Evolutionary conservation across 257 asterid genomes (phyloP).

Genomic region (Scutellaria galericulata): DNA sequence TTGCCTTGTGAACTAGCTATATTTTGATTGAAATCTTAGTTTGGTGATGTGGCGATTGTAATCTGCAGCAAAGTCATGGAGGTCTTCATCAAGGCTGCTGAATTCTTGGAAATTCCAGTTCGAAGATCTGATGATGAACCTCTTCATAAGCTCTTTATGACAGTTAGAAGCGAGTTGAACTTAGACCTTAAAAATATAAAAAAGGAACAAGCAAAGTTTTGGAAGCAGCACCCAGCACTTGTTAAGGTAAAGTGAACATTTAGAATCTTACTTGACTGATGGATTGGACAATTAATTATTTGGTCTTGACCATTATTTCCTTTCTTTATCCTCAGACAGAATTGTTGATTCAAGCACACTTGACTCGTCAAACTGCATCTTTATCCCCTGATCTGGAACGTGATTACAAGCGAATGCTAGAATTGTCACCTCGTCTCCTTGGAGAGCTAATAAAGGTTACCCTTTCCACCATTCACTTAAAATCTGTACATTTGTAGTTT

Average conservation of each 20-base stretch:
- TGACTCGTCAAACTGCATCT: slow-evolving; percentile 65
- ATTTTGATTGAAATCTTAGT: slow-evolving; percentile 25
- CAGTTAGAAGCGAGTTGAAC: slow-evolving; percentile 75
- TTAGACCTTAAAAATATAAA: slow-evolving; percentile 75
- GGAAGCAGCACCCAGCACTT: slow-evolving; percentile 87
- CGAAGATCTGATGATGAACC: slow-evolving; percentile 88
- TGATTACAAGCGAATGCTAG: slow-evolving; percentile 72
- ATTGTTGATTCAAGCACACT: slow-evolving; percentile 79
- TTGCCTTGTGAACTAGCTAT: slow-evolving; percentile 6
- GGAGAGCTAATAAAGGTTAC: slow-evolving; percentile 88
- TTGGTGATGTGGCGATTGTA: slow-evolving; percentile 32
- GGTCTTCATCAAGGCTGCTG: slow-evolving; percentile 82
- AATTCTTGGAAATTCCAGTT: slow-evolving; percentile 78
- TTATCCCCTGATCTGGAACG: slow-evolving; percentile 68
- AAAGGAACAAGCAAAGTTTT: slow-evolving; percentile 88
- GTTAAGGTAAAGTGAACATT: slow-evolving; percentile 65
- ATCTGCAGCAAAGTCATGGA: slow-evolving; percentile 87
- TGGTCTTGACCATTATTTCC: slow-evolving; percentile 27
- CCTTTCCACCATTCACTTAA: neutral
- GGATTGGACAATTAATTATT: slow-evolving; percentile 3
- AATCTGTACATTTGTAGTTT: neutral
- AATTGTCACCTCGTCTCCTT: slow-evolving; percentile 77
- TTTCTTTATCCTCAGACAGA: slow-evolving; percentile 61
- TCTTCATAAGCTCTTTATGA: slow-evolving; percentile 74
- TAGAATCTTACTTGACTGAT: slow-evolving; percentile 15